Base-by-base conservation (phyloP, 352 stramenopile genomes). In the Pythium aristosporum region DNA sequence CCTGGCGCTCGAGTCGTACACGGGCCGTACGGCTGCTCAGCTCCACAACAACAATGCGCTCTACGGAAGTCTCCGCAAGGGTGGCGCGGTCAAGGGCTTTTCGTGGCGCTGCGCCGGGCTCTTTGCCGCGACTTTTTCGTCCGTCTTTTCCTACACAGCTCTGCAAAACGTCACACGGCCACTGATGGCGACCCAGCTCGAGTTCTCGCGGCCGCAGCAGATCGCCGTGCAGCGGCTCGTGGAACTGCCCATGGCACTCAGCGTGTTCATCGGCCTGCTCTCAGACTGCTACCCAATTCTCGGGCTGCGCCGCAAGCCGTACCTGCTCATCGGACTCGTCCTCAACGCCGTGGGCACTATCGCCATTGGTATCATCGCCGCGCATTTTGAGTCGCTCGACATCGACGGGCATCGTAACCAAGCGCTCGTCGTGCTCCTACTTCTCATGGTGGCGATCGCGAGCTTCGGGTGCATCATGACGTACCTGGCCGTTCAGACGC, bases 391-490 rank as follows among this genome's bases (percentile, higher is more conserved):
- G 30, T 49, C 48, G 21, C 53, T 63, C 6, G 23, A 67, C 12
- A 18, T 4, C 34, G 46, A 18, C 3, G 11, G 12, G 15, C 37
- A 63, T 13, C 63, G 43, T 13, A 57, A 25, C 6, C 42, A 20
- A 16, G 36, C 28, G 30, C 44, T 77, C 15, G 58, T 73, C 21
- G 55, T 54, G 18, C 34, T 75, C 43, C 34, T 63, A 9, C 69
- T 78, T 25, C 15, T 79, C 43, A 66, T 79, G 49, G 46, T 54
- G 9, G 56, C 50, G 8, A 25, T 68, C 51, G 68, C 69, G n/a
- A 74, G 68, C 34, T 65, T 76, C 23, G 69, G 72, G 15, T 73
- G 69, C 49, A 76, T 75, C 43, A 68, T 75, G 59, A 74, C 69
- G 62, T 79, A 74, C 48, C 8, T 79, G 28, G 67, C 57, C 13